Evolutionary conservation across 1,284 basidiomycete genomes (phyloP), one percentile per base, ranked within the genome.

Genomic region (Cryptococcus sp.): DNA sequence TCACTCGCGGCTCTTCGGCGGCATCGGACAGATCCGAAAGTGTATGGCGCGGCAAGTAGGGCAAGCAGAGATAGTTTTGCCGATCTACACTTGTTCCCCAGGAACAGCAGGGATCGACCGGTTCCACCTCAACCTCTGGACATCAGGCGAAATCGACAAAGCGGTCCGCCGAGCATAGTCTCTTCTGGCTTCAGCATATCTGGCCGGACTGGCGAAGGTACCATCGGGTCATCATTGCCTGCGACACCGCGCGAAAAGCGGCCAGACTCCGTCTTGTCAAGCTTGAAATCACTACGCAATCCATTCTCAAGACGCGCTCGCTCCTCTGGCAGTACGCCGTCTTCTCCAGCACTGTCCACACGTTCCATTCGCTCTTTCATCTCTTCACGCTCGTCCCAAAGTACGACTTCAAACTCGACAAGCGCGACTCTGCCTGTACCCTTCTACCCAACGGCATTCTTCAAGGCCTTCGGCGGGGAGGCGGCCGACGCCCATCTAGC

Each of bases 61-160:
- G 41, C 11, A 19, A 45, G 11, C 19, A 23, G 22, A 45, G 47
- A 50, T 46, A 19, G 54, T 19, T 39, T 45, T 19, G 23, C 41
- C 50, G 50, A 53, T 15, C 22, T 35, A 20, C 25, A 56, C 44
- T 25, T 58, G 3, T 53, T 62, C 35, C 51, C 53, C 15, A 39
- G 53, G n/a, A 52, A 59, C 19, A 22, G 20, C n/a, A 41, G 44
- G 40, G 65, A 66, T 20, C 54, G 53, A 39, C 65, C 65, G 5
- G 57, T 66, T 16, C 62, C 65, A 10, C 59, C 62, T n/a, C 38
- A 62, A 45, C 65, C 65, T 16, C 57, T 66, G 23, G 50, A 63
- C 47, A 49, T 60, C 27, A 46, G 35, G 6, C 45, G 49, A 8
- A 17, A 40, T 4, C 17, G 46, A 23, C 20, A 44, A 25, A 53